These are phyloP conservation scores for Sporisorium iseilematis-ciliati DNA, from an alignment of 1,284 basidiomycete species.

Conservation along the genomic window DNA sequence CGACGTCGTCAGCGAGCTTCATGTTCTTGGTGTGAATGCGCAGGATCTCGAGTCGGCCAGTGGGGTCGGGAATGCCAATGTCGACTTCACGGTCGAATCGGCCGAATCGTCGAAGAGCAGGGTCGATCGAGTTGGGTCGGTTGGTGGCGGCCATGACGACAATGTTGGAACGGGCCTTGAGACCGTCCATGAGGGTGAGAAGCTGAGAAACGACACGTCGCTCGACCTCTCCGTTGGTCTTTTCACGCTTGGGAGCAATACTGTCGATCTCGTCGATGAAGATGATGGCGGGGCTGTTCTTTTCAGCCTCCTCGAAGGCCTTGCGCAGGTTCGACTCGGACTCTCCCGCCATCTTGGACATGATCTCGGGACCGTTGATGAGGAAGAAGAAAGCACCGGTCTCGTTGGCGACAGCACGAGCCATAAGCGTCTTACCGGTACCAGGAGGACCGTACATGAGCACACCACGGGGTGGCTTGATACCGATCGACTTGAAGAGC, in stretches of 20 bases:
- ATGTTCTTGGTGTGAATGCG: constrained; percentile 99
- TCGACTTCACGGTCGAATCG: constrained; percentile 99
- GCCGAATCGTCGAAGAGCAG: constrained; percentile 95
- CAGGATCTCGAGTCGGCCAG: constrained; percentile 96
- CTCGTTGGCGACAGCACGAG: constrained; percentile 98
- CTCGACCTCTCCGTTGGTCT: constrained; percentile 99
- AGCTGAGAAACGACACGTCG: constrained; percentile 98
- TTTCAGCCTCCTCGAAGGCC: constrained; percentile 99
- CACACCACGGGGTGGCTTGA: constrained; percentile 89
- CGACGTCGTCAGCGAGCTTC: constrained; percentile 98
- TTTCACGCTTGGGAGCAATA: constrained; percentile 99
- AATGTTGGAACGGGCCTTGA: constrained; percentile 97
- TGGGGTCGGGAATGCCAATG: constrained; percentile 98
- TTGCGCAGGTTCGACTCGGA: constrained; percentile 96
- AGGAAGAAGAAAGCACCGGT: constrained; percentile 99
- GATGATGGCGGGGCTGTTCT: constrained; percentile 99
- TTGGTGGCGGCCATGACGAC: constrained; percentile 99
- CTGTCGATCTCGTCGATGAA: constrained; percentile 99
- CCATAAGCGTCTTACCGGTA: constrained; percentile 77
- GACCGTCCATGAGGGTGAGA: constrained; percentile 97
- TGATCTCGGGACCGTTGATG: constrained; percentile 99
- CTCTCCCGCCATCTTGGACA: constrained; percentile 99
- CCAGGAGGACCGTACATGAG: constrained; percentile 70
- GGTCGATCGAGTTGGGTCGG: constrained; percentile 98
- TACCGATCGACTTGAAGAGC: constrained; percentile 99